Evolutionary conservation across 192 early-diverging fungal genomes (phyloP), one percentile per base, ranked within the genome.

Genomic region (Gaertneriomyces semiglobifer): DNA sequence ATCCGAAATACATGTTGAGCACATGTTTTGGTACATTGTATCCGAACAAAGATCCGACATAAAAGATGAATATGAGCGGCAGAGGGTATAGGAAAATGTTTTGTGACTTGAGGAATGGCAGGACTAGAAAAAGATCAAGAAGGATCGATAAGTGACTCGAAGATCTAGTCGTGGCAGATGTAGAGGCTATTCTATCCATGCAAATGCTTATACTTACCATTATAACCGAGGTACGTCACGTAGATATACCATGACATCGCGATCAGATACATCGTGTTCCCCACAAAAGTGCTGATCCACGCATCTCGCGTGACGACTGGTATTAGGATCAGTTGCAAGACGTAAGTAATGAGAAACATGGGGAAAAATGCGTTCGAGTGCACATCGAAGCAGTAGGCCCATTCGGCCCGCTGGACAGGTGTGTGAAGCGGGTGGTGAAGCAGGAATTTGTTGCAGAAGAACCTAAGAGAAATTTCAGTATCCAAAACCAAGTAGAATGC

Each of bases 331-430:
- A 98, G 91, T 76, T 96, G 94, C 69, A 94, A 73, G 11, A 95
- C 88, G 60, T 98, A 96, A 12, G 93, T 83, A 11, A 92, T 72
- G 52, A 90, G 78, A 62, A 91, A 96, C 59, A 93, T 82, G 18
- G 90, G 89, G 68, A 95, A 93, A 70, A 96, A 98, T 20, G 93
- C 78, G 73, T 98, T 98, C 80, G 93, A 96, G 65, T 98, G 96
- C 10, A 98, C 92, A 75, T 98, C 96, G 67, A 96, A 94, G 47
- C 89, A 90, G 70, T 97, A 98, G 47, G 88, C 87, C 94, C 94
- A 98, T 77, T 98, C 96, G 18, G 96, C 93, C 53, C 83, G 70
- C 69, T 96, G 94, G 46, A 92, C 89, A 6, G 85, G 84, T 6
- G 91, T 81, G 68, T 96, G 92, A 59, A 81, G 84, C 65, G 72